Conservation (phyloP, 2,329 filamentous ascomycete species). For the Botrytis pseudocinerea region DNA sequence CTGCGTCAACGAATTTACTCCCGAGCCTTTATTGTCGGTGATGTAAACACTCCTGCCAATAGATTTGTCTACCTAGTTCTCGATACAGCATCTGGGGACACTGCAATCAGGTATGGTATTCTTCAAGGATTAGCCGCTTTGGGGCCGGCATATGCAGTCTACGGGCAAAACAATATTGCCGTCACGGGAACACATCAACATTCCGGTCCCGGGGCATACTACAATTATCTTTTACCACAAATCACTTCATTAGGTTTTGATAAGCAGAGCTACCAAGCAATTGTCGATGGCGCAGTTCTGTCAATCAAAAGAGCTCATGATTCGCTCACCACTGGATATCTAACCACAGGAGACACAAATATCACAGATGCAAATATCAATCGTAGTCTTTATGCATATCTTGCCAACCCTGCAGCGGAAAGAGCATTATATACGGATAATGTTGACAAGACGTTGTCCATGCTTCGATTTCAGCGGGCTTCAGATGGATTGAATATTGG, state of each 20-base stretch:
- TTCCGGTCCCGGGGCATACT: conserved; percentile 85
- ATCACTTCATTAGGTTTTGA: conserved; percentile 85
- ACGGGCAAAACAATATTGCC: conserved; percentile 78
- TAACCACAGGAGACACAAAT: conserved; percentile 69
- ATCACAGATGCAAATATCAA: conserved; percentile 81
- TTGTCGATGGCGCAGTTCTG: conserved; percentile 79
- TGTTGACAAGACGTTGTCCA: conserved; percentile 73
- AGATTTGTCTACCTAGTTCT: conserved; percentile 84
- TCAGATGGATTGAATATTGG: conserved; percentile 76
- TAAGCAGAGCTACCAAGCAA: conserved; percentile 83
- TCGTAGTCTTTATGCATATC: conserved; percentile 81
- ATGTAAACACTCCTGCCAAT: conserved; percentile 63
- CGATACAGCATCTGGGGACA: conserved; percentile 84
- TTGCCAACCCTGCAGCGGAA: conserved; percentile 78
- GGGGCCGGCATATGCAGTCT: conserved; percentile 71
- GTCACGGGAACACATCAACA: conserved; percentile 92
- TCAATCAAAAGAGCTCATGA: conserved; percentile 82
- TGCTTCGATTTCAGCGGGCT: conserved; percentile 74
- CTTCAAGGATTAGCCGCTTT: conserved; percentile 70
- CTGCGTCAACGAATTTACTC: conserved; percentile 88
- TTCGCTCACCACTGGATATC: conserved; percentile 61
- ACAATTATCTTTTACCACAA: conserved; percentile 91
- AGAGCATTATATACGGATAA: conserved; percentile 62
- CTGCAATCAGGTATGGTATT: conserved; percentile 81
- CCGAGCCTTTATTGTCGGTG: conserved; percentile 81